Percentiles rank a stretch among this genome's conserved stretches.
Evolutionary conservation across 2,329 filamentous ascomycete genomes (phyloP).

Genomic region (Neofusicoccum laricinum): DNA sequence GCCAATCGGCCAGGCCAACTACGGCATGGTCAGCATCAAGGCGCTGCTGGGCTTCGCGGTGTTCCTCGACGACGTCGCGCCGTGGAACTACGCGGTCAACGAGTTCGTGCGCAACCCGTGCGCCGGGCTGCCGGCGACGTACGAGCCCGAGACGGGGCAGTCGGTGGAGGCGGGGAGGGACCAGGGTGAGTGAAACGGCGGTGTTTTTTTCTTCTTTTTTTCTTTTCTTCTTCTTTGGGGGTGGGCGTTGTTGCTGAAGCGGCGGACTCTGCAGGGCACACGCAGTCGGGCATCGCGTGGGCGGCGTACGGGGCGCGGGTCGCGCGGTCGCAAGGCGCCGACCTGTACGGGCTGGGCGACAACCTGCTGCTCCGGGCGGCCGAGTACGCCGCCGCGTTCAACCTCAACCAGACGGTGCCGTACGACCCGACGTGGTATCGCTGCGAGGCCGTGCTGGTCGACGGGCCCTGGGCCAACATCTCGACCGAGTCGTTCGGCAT

Average conservation of each 20-base stretch:
- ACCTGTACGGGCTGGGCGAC: conserved; percentile 32
- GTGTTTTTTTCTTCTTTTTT: too few species aligned
- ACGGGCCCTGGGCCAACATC: conserved; percentile 36
- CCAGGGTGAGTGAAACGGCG: too few species aligned
- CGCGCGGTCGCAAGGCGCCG: conserved; percentile 35
- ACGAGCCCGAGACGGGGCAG: conserved; percentile 35
- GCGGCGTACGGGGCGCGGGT: conserved; percentile 33
- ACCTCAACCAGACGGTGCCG: conserved; percentile 33
- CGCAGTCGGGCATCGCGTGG: conserved; percentile 32
- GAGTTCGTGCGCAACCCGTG: conserved; percentile 38
- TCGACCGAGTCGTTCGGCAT: conserved; percentile 28
- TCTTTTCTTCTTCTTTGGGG: too few species aligned
- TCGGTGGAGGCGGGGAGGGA: conserved; percentile 38
- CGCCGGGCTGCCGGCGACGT: conserved; percentile 31
- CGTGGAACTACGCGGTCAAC: conserved; percentile 43
- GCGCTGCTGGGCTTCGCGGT: conserved; percentile 40
- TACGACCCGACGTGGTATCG: conserved; percentile 38
- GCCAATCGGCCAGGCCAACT: conserved; percentile 44
- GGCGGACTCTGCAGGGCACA: too few species aligned
- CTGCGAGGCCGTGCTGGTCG: conserved; percentile 41
- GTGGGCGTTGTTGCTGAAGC: too few species aligned
- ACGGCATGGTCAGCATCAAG: conserved; percentile 42
- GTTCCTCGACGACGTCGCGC: conserved; percentile 40
- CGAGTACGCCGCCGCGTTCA: conserved; percentile 42
- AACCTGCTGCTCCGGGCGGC: conserved; percentile 36